Conservation (phyloP, 2,329 filamentous ascomycete species). For the Calonectria henricotiae region DNA sequence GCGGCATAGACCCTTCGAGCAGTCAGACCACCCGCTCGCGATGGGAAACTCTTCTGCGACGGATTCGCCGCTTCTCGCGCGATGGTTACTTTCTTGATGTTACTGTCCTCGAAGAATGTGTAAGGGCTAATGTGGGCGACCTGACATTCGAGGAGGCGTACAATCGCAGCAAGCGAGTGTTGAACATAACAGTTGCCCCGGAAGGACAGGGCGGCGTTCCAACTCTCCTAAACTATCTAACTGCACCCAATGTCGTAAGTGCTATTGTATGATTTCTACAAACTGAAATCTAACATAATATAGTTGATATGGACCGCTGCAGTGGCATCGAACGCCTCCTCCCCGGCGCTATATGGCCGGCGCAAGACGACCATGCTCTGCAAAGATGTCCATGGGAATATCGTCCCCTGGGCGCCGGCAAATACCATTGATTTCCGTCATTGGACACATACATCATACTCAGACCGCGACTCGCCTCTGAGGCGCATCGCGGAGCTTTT, state of each 20-base stretch:
- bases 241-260: slow-evolving; percentile 91
- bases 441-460: slow-evolving; percentile 77
- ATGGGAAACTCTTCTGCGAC: slow-evolving; percentile 76
- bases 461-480: slow-evolving; percentile 77
- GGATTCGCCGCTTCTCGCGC: slow-evolving; percentile 78
- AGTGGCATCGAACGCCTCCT: slow-evolving; percentile 81
- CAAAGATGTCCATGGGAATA: slow-evolving; percentile 81
- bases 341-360: slow-evolving; percentile 76
- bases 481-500: slow-evolving; percentile 85
- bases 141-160: slow-evolving; percentile 96
- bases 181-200: slow-evolving; percentile 93
- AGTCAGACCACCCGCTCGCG: slow-evolving; percentile 62
- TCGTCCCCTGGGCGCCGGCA: slow-evolving; percentile 81
- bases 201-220: slow-evolving; percentile 83
- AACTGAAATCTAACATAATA: slow-evolving; percentile 33
- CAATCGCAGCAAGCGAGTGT: slow-evolving; percentile 84
- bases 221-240: slow-evolving; percentile 91
- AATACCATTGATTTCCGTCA: slow-evolving; percentile 77
- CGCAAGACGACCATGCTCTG: slow-evolving; percentile 79
- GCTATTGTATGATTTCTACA: not conserved
- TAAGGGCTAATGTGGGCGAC: slow-evolving; percentile 88
- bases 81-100: slow-evolving; percentile 91
- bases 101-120: slow-evolving; percentile 85
- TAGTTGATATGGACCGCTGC: slow-evolving; percentile 87
- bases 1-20: slow-evolving; percentile 51